Evolutionary conservation across 1,284 basidiomycete species (phyloP).

Genomic region (Neolentinus lepideus): DNA sequence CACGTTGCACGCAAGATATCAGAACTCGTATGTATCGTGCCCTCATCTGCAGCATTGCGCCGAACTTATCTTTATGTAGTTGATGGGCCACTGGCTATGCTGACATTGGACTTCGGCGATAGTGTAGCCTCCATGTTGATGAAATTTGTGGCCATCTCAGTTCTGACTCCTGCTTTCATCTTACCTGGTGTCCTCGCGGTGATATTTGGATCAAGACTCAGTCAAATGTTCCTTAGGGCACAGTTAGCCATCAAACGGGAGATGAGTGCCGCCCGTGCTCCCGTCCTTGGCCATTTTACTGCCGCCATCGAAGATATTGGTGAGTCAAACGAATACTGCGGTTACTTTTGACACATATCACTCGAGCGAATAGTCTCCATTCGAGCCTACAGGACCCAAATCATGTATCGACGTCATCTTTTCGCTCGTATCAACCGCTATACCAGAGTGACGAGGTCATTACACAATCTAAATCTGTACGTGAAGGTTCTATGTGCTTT

Average conservation of each 20-base stretch:
- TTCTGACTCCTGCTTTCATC: constrained; percentile 33
- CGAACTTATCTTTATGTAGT: constrained; percentile 16
- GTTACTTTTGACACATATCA: neutral
- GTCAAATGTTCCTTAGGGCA: constrained; percentile 30
- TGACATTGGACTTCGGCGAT: constrained; percentile 18
- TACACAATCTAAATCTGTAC: constrained; percentile 47
- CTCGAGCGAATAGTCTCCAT: constrained; percentile 19
- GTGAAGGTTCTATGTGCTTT: constrained; percentile 3
- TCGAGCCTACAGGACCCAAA: constrained; percentile 17
- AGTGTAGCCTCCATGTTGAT: constrained; percentile 25
- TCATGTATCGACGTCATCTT: constrained; percentile 5
- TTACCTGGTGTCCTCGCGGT: constrained; percentile 28
- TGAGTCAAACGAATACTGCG: constrained; percentile 1
- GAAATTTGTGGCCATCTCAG: constrained; percentile 34
- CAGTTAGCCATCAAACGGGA: constrained; percentile 40
- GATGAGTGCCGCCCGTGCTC: constrained; percentile 36
- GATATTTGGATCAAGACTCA: constrained; percentile 36
- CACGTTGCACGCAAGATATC: constrained; percentile 55
- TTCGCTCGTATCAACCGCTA: constrained; percentile 37
- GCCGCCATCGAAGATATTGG: constrained; percentile 30
- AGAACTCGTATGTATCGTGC: constrained; percentile 22
- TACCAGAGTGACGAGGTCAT: constrained; percentile 35
- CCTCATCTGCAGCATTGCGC: neutral
- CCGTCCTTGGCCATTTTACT: constrained; percentile 36
- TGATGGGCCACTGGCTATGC: constrained; percentile 21